Conservation (phyloP, 192 early-diverging fungal genomes). For the Coemansia sp. region DNA sequence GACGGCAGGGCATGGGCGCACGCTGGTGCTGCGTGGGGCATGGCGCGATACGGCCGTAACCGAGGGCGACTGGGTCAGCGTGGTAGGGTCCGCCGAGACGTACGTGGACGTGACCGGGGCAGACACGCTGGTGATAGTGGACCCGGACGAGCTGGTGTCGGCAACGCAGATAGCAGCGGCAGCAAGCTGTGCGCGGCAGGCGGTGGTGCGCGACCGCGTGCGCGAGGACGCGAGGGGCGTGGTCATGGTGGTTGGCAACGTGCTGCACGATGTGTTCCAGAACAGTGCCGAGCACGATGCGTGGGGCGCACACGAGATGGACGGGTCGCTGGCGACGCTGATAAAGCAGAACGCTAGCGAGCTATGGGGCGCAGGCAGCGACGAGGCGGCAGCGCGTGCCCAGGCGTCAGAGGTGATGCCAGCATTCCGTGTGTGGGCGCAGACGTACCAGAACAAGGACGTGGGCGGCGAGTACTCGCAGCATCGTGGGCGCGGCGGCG, state of each 20-base stretch:
- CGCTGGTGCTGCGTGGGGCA: conserved; percentile 57
- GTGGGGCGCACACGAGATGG: conserved; percentile 54
- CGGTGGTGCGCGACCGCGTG: conserved; percentile 67
- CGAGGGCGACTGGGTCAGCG: conserved; percentile 60
- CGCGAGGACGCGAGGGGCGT: conserved; percentile 39
- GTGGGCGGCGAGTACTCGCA: conserved; percentile 11
- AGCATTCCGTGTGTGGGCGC: conserved; percentile 52
- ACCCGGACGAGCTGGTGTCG: conserved; percentile 78
- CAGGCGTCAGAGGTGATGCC: conserved; percentile 52
- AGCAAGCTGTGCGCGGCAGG: conserved; percentile 69
- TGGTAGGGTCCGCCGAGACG: conserved; percentile 23
- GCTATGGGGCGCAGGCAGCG: conserved; percentile 68
- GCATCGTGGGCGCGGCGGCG: conserved; percentile 8
- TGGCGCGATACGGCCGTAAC: conserved; percentile 57
- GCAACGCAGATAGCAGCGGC: conserved; percentile 70
- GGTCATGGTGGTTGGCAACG: conserved; percentile 65
- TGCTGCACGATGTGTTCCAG: conserved; percentile 84
- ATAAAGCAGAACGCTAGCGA: conserved; percentile 54
- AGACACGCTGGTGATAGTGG: conserved; percentile 59
- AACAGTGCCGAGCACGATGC: conserved; percentile 51
- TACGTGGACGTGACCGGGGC: conserved; percentile 53
- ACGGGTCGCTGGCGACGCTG: conserved; percentile 42
- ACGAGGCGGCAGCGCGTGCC: conserved; percentile 49
- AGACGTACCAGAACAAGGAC: conserved; percentile 33
- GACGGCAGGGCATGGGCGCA: conserved; percentile 24